A percentile compares a stretch with the other conserved stretches of the same genome.
Conservation (phyloP, 2,329 filamentous ascomycete species). For the Elsinoe necatrix region DNA sequence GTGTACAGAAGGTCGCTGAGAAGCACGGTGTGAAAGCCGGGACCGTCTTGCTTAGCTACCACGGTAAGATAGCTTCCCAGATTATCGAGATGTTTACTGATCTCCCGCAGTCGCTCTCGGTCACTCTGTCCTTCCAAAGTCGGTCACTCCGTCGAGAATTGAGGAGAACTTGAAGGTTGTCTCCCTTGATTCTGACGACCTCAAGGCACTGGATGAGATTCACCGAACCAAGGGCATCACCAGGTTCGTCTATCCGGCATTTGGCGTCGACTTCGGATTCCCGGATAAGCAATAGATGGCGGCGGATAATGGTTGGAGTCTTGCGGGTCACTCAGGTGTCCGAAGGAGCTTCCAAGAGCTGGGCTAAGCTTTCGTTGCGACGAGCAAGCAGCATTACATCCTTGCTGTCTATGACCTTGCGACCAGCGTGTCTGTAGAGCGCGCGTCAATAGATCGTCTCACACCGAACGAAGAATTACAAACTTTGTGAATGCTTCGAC, state of each 20-base stretch:
- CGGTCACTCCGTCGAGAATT: conserved; percentile 59
- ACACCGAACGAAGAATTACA: not conserved
- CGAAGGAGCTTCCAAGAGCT: conserved; percentile 53
- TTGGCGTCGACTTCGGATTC: conserved; percentile 43
- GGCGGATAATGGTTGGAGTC: not conserved
- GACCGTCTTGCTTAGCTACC: conserved; percentile 61
- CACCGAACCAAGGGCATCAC: conserved; percentile 40
- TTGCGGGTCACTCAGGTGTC: not conserved
- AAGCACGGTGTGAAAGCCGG: conserved; percentile 43
- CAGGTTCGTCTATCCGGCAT: conserved; percentile 42
- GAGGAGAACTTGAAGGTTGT: conserved; percentile 61
- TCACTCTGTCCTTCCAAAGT: conserved; percentile 65
- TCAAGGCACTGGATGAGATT: conserved; percentile 42
- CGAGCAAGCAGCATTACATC: conserved; percentile 83
- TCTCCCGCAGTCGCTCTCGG: conserved; percentile 52
- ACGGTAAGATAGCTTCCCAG: conserved; percentile 45
- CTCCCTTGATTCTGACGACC: conserved; percentile 55
- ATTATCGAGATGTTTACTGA: conserved; percentile 10
- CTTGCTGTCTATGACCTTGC: conserved; percentile 69
- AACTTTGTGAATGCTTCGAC: conserved; percentile 55
- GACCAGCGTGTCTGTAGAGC: conserved; percentile 61
- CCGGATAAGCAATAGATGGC: conserved; percentile 36
- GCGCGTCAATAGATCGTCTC: not conserved
- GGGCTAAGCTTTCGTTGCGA: conserved; percentile 76
- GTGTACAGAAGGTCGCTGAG: conserved; percentile 40